Percentiles rank a stretch among this genome's conserved stretches.
Evolutionary conservation across 208 protist species (phyloP).

Genomic region (Balamuthia mandrillaris): DNA sequence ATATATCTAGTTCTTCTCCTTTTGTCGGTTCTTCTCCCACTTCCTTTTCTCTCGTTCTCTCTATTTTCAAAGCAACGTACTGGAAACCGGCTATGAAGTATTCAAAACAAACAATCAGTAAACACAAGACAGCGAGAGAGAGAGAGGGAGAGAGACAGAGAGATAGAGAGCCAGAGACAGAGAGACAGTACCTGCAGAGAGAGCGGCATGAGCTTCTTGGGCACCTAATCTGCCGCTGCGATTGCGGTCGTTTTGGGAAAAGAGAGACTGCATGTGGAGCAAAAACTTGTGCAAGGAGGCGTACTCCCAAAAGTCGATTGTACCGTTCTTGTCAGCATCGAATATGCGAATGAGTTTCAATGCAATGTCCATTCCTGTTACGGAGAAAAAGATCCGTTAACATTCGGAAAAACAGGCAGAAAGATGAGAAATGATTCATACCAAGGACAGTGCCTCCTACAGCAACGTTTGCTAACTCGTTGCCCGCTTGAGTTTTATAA

Average conservation of each 20-base stretch:
- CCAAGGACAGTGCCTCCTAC: not conserved
- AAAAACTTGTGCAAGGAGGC: slow-evolving; percentile 6
- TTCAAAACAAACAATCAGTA: too few species aligned
- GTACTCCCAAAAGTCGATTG: slow-evolving; percentile 29
- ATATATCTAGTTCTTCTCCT: too few species aligned
- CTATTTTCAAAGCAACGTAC: too few species aligned
- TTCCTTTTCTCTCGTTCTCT: too few species aligned
- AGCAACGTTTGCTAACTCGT: slow-evolving; percentile 16
- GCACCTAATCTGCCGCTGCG: not conserved
- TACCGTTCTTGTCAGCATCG: slow-evolving; percentile 16
- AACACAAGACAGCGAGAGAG: too few species aligned
- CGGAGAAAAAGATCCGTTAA: not conserved
- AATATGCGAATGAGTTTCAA: not conserved
- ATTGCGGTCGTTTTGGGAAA: not conserved
- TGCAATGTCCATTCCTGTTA: not conserved
- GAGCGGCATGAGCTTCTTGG: not conserved
- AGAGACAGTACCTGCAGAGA: not conserved
- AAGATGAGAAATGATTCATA: not conserved
- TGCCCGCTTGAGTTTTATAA: too few species aligned
- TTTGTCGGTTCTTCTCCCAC: too few species aligned
- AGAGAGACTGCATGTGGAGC: not conserved
- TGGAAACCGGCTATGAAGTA: too few species aligned
- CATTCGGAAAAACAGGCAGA: not conserved
- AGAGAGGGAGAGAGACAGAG: not conserved
- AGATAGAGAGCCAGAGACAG: not conserved